A percentile compares a stretch with the other conserved stretches of the same genome.
phyloP scores from a whole-genome alignment of 352 stramenopile genomes.

The Chrysophaeum taylorii region DNA sequence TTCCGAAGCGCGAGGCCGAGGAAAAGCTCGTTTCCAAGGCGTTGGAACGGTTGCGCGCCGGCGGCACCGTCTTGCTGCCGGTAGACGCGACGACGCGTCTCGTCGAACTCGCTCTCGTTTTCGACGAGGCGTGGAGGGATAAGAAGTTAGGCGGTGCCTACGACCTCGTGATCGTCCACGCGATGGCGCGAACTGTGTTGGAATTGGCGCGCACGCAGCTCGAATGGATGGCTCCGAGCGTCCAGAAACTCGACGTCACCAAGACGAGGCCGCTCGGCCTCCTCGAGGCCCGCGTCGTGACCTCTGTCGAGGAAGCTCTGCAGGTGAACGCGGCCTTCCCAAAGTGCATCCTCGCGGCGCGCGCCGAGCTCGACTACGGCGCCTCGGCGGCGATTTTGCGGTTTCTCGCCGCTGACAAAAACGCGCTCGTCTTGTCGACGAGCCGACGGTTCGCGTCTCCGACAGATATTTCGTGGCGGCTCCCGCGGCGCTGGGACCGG shows the following conservation, averaged over 20 bases:
- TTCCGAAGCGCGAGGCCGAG: slow-evolving; percentile 60
- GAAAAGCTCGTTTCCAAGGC: slow-evolving; percentile 80
- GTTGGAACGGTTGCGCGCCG: slow-evolving; percentile 52
- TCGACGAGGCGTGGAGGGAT: slow-evolving; percentile 88
- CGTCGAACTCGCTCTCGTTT: slow-evolving; percentile 84
- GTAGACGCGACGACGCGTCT: slow-evolving; percentile 80
- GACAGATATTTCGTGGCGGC: no score
- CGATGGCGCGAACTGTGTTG: slow-evolving; percentile 47
- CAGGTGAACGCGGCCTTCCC: not conserved
- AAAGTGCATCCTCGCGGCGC: slow-evolving; percentile 5
- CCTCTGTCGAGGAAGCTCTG: not conserved
- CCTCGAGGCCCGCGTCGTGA: not conserved
- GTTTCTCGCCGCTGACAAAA: not conserved
- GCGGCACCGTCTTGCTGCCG: slow-evolving; percentile 87
- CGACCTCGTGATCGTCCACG: slow-evolving; percentile 53
- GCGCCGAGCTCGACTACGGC: not conserved
- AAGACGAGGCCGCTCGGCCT: not conserved
- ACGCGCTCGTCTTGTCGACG: no score
- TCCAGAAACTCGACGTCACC: not conserved
- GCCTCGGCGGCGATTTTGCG: not conserved
- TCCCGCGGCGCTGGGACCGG: no score
- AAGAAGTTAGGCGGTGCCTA: slow-evolving; percentile 63
- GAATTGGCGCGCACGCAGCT: slow-evolving; percentile 50
- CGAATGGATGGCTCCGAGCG: slow-evolving; percentile 46
- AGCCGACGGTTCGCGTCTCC: no score